Base-by-base conservation (phyloP, 768 basidiomycete species). In the Suillus subaureus region DNA sequence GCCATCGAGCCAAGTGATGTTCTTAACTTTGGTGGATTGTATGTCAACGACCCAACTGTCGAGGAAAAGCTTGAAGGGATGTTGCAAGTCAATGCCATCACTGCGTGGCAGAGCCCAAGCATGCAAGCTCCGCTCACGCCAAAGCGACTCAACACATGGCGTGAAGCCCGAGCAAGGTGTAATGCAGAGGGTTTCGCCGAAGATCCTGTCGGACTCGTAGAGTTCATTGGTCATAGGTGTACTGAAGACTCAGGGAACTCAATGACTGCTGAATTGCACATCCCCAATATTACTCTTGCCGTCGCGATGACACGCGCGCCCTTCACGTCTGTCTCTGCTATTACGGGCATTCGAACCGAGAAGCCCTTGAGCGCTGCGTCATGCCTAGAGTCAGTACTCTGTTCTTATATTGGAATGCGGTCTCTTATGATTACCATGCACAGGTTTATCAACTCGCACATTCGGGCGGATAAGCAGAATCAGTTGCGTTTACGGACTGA, bases 401-500 rank as follows among this genome's bases (percentile, higher is more conserved):
- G 42, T 43, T 31, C 2, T 54, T 28, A 28, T 51, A 4, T 16
- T 16, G 47, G 60, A 31, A 52, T 8, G 7, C n/a, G 23, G 15
- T 4, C 7, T n/a, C n/a, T 57, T 8, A 57, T 1, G 31, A 28
- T 4, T 18, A n/a, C 6, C 1, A 4, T 43, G 39, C 23, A 42
- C 2, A 70, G 67, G 56, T 62, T 47, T n/a, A 66, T 68, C 42
- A 70, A 70, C 28, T n/a, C 9, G 2, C 70, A 70, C 8, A 62
- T 70, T 28, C 69, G 67, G 31, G 57, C 67, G 1, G 69, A 70
- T 31, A 70, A 63, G 43, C 9, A 70, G 49, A 70, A 70, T 12
- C 35, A 70, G 45, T 15, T 70, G 45, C 55, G 52, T 40, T 55
- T 68, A 4, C 65, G 61, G 6, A 57, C 54, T 15, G 69, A 70